Conservation (phyloP, 1,284 basidiomycete species). For the Dichomitus squalens region DNA sequence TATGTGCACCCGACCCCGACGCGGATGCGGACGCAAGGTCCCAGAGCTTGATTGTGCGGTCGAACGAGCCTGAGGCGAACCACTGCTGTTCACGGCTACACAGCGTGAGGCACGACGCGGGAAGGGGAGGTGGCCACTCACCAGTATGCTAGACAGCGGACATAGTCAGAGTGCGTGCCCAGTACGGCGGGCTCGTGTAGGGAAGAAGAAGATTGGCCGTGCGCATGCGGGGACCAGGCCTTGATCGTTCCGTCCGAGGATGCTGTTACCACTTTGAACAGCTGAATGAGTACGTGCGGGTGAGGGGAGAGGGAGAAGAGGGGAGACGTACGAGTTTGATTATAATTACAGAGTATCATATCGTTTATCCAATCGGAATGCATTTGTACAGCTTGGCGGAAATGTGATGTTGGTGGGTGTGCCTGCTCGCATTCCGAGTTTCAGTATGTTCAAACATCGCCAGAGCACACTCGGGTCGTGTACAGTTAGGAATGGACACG, state of each 20-base stretch:
- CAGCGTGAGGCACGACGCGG: slow-evolving; percentile 21
- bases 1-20: no score
- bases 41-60: slow-evolving; percentile 94
- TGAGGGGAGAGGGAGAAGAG: not conserved
- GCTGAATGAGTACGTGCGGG: not conserved
- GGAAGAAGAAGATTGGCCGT: slow-evolving; percentile 33
- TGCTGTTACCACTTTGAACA: slow-evolving; percentile 79
- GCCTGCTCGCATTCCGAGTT: slow-evolving; percentile 1
- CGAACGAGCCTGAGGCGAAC: slow-evolving; percentile 94
- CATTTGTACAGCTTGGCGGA: slow-evolving; percentile 83
- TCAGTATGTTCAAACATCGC: no score
- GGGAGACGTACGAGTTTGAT: slow-evolving; percentile 74
- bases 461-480: not conserved
- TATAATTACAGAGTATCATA: slow-evolving; percentile 88
- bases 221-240: slow-evolving; percentile 88
- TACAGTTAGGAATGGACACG: no score
- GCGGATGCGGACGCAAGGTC: slow-evolving; percentile 56
- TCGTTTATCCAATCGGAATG: slow-evolving; percentile 99
- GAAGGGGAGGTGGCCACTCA: slow-evolving; percentile 35
- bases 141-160: slow-evolving; percentile 83
- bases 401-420: slow-evolving; percentile 40
- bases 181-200: slow-evolving; percentile 63
- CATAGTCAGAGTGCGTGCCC: slow-evolving; percentile 93
- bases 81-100: slow-evolving; percentile 75
- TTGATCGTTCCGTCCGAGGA: slow-evolving; percentile 96